These are phyloP conservation scores for Leccinum pachyderme DNA, from an alignment of 1,284 basidiomycete species.

Conservation along the genomic window DNA sequence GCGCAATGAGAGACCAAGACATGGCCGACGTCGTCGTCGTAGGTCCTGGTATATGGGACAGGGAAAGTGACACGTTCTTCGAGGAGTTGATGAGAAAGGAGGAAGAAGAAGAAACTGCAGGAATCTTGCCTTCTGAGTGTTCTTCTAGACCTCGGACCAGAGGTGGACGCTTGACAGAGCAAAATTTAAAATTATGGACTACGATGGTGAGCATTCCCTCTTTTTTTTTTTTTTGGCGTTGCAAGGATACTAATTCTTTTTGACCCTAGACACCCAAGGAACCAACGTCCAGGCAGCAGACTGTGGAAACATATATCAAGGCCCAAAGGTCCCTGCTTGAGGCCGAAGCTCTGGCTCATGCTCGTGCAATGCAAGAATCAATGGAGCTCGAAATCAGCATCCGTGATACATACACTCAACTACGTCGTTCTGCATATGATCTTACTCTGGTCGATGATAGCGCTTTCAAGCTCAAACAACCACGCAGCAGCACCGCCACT, in stretches of 20 bases:
- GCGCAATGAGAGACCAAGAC: conserved; percentile 98
- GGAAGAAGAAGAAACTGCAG: conserved; percentile 59
- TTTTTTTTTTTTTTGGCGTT: conserved; percentile 12
- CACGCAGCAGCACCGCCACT: conserved; percentile 44
- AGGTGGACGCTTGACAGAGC: conserved; percentile 74
- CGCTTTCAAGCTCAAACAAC: conserved; percentile 67
- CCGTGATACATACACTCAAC: conserved; percentile 73
- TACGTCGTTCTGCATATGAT: conserved; percentile 75
- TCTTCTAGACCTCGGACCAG: conserved; percentile 56
- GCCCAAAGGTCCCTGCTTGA: conserved; percentile 68
- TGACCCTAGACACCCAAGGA: conserved; percentile 70
- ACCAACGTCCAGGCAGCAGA: conserved; percentile 72
- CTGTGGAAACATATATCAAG: conserved; percentile 68
- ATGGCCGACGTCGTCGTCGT: conserved; percentile 95
- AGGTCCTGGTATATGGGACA: conserved; percentile 86
- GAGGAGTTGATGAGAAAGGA: conserved; percentile 80
- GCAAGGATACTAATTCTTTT: conserved; percentile 3
- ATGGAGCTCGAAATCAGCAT: conserved; percentile 69
- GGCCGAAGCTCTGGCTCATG: conserved; percentile 71
- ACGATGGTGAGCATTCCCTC: conserved; percentile 73
- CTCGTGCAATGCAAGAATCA: conserved; percentile 74
- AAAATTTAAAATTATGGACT: conserved; percentile 84
- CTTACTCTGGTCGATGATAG: conserved; percentile 48
- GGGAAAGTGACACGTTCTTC: conserved; percentile 82
- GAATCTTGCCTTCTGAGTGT: conserved; percentile 44